Evolutionary conservation across 129 eudicot species (phyloP).

Genomic region (Deinandra increscens): DNA sequence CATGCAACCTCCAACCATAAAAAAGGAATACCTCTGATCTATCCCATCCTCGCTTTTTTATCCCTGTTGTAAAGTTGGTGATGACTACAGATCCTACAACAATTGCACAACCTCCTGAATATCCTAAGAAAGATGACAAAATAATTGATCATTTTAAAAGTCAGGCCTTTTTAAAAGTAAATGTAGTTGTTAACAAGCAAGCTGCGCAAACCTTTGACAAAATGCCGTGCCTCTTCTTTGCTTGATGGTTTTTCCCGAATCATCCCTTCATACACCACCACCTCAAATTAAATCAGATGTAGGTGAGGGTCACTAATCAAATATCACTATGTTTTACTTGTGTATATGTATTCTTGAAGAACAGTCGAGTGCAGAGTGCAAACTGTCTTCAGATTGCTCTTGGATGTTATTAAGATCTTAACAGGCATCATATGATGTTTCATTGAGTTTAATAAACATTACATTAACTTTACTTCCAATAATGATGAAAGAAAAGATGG

Average conservation of each 20-base stretch:
- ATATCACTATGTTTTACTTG: constrained; percentile 1
- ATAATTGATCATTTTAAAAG: background rate
- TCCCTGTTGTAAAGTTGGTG: constrained; percentile 72
- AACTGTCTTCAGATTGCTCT: background rate
- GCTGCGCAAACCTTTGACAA: constrained; percentile 59
- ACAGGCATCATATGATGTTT: constrained; percentile 1
- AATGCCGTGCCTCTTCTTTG: constrained; percentile 89
- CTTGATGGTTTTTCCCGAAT: constrained; percentile 90
- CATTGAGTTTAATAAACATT: background rate
- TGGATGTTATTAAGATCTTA: constrained; percentile 2
- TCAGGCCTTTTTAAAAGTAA: background rate
- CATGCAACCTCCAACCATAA: background rate
- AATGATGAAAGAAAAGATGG: constrained; percentile 8
- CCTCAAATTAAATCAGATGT: constrained; percentile 67
- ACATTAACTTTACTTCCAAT: background rate
- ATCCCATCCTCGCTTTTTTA: constrained; percentile 74
- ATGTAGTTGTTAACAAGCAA: constrained; percentile 19
- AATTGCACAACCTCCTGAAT: constrained; percentile 75
- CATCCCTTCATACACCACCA: constrained; percentile 87
- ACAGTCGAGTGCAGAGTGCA: too few species aligned
- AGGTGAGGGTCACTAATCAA: constrained; percentile 33
- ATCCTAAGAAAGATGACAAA: constrained; percentile 41
- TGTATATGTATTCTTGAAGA: constrained; percentile 9
- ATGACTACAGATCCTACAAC: constrained; percentile 91
- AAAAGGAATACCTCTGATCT: constrained; percentile 64